Evolutionary conservation across 306 rosid genomes (phyloP).

Genomic region (Inga laurina): DNA sequence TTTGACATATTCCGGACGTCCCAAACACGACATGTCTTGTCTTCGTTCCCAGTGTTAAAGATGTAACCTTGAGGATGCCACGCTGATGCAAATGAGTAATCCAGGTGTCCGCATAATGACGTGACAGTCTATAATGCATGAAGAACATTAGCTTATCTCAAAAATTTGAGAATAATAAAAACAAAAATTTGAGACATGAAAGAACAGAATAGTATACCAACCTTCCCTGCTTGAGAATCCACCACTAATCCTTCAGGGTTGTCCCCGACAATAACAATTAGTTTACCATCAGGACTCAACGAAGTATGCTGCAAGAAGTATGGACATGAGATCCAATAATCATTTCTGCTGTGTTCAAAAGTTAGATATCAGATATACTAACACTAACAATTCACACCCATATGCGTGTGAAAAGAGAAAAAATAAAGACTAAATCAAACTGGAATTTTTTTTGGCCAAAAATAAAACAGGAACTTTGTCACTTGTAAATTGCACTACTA

Average conservation of each 20-base stretch:
- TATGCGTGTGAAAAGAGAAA: not conserved
- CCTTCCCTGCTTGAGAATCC: constrained; percentile 63
- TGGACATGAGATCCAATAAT: too few relatives aligned
- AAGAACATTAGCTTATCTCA: constrained; percentile 14
- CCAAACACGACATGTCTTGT: too few relatives aligned
- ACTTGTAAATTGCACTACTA: not conserved
- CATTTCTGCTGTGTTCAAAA: too few relatives aligned
- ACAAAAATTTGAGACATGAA: too few relatives aligned
- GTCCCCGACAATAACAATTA: constrained; percentile 61
- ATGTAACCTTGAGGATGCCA: too few relatives aligned
- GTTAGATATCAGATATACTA: too few relatives aligned
- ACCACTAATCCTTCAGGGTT: constrained; percentile 64
- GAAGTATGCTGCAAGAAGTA: constrained; percentile 54
- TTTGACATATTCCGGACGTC: too few relatives aligned
- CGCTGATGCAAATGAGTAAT: too few relatives aligned
- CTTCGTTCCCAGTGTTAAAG: too few relatives aligned
- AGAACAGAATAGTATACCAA: too few relatives aligned
- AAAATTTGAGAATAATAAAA: too few relatives aligned
- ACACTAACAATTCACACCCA: too few relatives aligned
- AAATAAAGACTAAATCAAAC: not conserved
- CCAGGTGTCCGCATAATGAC: constrained; percentile 52
- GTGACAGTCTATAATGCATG: constrained; percentile 39
- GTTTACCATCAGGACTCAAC: constrained; percentile 60
- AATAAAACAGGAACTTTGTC: not conserved
- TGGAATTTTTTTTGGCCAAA: not conserved